Conservation (phyloP, 2,329 filamentous ascomycete genomes). For the Penicillium griseofulvum region DNA sequence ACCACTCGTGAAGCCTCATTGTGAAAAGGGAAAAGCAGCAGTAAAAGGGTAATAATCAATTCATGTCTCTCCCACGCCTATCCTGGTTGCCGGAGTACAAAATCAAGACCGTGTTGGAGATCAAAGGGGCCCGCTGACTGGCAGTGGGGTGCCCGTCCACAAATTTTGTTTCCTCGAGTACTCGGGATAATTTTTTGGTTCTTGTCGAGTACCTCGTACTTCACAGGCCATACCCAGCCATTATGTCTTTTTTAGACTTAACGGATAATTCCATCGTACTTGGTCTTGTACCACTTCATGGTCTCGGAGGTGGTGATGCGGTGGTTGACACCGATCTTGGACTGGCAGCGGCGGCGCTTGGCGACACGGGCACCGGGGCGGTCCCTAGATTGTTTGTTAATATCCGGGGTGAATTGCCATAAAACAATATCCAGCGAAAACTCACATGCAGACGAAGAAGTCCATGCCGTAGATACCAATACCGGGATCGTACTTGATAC, state of each 20-base stretch:
- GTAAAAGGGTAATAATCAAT: slow-evolving; percentile 30
- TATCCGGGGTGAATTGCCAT: neutral
- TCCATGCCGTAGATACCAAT: slow-evolving; percentile 99
- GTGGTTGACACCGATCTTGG: slow-evolving; percentile 82
- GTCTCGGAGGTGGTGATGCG: slow-evolving; percentile 93
- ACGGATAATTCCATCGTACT: slow-evolving; percentile 98
- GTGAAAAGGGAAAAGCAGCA: slow-evolving; percentile 44
- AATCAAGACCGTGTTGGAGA: slow-evolving; percentile 28
- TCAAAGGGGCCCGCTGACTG: slow-evolving; percentile 21
- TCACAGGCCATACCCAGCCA: slow-evolving; percentile 21
- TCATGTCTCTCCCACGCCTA: slow-evolving; percentile 44
- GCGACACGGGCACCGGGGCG: slow-evolving; percentile 97
- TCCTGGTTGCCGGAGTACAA: slow-evolving; percentile 39
- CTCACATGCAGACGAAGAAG: slow-evolving; percentile 99
- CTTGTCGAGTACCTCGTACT: slow-evolving; percentile 35
- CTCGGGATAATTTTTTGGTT: slow-evolving; percentile 23
- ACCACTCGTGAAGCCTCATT: slow-evolving; percentile 60
- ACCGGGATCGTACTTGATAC: slow-evolving; percentile 99
- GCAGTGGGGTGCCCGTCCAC: slow-evolving; percentile 14
- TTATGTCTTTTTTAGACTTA: slow-evolving; percentile 55
- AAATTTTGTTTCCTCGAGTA: slow-evolving; percentile 27
- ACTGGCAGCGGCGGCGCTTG: slow-evolving; percentile 87
- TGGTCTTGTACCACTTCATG: slow-evolving; percentile 94
- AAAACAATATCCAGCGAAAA: slow-evolving; percentile 19
- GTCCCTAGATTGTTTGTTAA: slow-evolving; percentile 56